Base-by-base conservation (phyloP, 345 rosid species). In the Populus simonii region DNA sequence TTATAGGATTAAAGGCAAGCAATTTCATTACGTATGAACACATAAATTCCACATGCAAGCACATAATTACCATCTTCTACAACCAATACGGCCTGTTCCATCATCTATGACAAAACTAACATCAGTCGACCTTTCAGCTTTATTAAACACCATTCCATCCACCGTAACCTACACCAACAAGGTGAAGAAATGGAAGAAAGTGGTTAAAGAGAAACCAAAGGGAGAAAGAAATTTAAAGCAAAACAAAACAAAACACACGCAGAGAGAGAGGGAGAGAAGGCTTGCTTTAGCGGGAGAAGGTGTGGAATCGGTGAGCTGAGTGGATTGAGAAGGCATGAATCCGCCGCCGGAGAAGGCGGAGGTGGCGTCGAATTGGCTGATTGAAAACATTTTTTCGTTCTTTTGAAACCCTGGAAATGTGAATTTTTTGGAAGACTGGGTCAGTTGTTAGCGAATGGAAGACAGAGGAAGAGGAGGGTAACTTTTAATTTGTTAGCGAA, bases 21-120 rank as follows among this genome's bases (percentile, higher is more conserved):
- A 49, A 51, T 71, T 59, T 73, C 29, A 22, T 62, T 61, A 61
- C 11, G 17, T 22, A 41, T 16, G 6, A 41, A 41, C 35, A 17
- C 3, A 25, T 25, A 15, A 45, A 75, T 66, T 38, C 7, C 41
- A 38, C 41, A 39, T 66, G 5, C 33, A 38, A 65, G 12, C 70
- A 75, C 1, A 27, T 22, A 65, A 38, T 63, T 88, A 94, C 97
- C 97, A 92, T 95, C 98, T 91, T 81, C 82, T 85, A 84, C 96
- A 91, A 41, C 84, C 86, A 53, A 95, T 81, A 20, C 89, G 85
- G 17, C 99, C 99, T 0, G 99, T 95, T 78, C 99, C 99, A 79
- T 95, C 99, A 63, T 95, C 97, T 49, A 95, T 78, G 39, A 74
- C 57, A 75, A 95, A 93, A 76, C 86, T 83, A 69, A 91, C 88